Evolutionary conservation across 2,329 filamentous ascomycete species (phyloP).

Genomic region (Rosellinia necatrix): DNA sequence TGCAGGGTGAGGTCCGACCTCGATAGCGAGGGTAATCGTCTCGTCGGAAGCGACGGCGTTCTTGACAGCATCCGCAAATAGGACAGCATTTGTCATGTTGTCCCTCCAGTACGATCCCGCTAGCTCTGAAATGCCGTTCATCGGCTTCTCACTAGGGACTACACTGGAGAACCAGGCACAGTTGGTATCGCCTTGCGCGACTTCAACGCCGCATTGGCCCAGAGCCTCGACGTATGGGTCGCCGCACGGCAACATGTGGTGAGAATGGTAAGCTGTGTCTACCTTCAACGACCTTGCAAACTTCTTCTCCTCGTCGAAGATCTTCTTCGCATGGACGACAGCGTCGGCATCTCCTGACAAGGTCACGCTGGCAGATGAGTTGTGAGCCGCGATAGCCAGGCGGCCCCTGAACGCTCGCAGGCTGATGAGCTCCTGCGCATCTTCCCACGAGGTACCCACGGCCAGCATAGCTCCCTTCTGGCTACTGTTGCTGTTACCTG

Average conservation of each 20-base stretch:
- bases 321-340: conserved; percentile 32
- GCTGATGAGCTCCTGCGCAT: conserved; percentile 38
- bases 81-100: conserved; percentile 51
- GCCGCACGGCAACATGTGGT: conserved; percentile 42
- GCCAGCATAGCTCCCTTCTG: conserved; percentile 53
- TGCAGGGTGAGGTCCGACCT: conserved; percentile 52
- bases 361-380: conserved; percentile 45
- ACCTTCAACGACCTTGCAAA: conserved; percentile 43
- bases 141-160: conserved; percentile 9
- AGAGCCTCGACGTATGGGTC: conserved; percentile 25
- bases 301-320: conserved; percentile 33
- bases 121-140: background rate
- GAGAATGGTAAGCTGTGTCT: conserved; percentile 48
- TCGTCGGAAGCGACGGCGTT: conserved; percentile 31
- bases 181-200: background rate
- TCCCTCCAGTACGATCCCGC: conserved; percentile 48
- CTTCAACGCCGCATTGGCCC: conserved; percentile 7
- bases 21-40: conserved; percentile 45
- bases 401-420: conserved; percentile 36
- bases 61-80: conserved; percentile 49
- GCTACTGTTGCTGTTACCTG: background rate
- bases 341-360: conserved; percentile 42
- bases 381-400: conserved; percentile 41
- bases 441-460: conserved; percentile 44
- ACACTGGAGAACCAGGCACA: conserved; percentile 35